These are phyloP conservation scores for Colletotrichum tofieldiae DNA, from an alignment of 2,329 filamentous ascomycete species.

Conservation along the genomic window DNA sequence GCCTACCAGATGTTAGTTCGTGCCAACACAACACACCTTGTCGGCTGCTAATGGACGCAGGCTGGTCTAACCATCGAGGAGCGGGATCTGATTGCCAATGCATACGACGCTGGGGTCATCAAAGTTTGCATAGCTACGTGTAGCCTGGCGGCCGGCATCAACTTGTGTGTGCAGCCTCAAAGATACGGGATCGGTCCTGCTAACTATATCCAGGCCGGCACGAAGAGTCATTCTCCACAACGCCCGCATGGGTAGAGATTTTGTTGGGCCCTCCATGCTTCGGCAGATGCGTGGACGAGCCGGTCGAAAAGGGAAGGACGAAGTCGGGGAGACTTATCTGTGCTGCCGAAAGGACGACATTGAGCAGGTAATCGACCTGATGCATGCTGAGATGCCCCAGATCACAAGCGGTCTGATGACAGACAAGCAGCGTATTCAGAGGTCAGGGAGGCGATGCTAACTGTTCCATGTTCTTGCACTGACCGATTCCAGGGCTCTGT, in stretches of 20 bases:
- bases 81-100: constrained; percentile 78
- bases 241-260: constrained; percentile 81
- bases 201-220: constrained; percentile 63
- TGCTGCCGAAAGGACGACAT: constrained; percentile 80
- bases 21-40: neutral
- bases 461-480: constrained; percentile 5
- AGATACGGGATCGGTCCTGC: constrained; percentile 25
- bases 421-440: constrained; percentile 78
- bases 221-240: constrained; percentile 83
- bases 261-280: constrained; percentile 85
- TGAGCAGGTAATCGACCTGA: constrained; percentile 78
- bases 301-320: constrained; percentile 84
- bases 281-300: constrained; percentile 86
- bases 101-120: constrained; percentile 78
- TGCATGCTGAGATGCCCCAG: constrained; percentile 80
- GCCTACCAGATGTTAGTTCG: constrained; percentile 54
- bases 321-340: constrained; percentile 83
- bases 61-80: constrained; percentile 83
- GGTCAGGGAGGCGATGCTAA: constrained; percentile 56
- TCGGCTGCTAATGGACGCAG: constrained; percentile 53
- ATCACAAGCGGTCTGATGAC: constrained; percentile 79
- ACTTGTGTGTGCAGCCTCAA: constrained; percentile 61
- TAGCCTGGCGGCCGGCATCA: constrained; percentile 87
- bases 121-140: constrained; percentile 84
- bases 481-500: constrained; percentile 69